Base-by-base conservation (phyloP, 345 rosid genomes). In the Populus nigra region DNA sequence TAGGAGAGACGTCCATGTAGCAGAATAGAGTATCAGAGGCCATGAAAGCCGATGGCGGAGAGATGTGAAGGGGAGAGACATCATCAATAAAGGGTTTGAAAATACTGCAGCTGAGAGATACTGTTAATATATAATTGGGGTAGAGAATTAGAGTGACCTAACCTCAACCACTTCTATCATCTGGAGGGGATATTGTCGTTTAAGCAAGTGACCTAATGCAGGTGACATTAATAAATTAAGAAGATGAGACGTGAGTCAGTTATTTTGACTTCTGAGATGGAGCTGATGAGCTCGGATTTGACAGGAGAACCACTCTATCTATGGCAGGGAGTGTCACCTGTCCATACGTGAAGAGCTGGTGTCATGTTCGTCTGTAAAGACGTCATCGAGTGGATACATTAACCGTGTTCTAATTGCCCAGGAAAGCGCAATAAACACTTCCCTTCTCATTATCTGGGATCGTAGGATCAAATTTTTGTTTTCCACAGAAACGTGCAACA, bases 11-110 rank as follows among this genome's bases (percentile, higher is more conserved):
- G 98, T 95, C 99, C 97, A 93, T 8, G 88, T 82, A 66, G 83
- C 88, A 41, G 97, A 97, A 80, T 90, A 91, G 65, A 93, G 80
- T 38, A 93, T 79, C 17, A 89, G 71, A 5, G 97, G 97, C 86
- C 89, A 73, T 20, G 84, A 29, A 86, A 89, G 53, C 23, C 84
- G 81, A 53, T 70, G 86, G 82, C 85, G 79, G 6, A 84, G 76
- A 69, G 88, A 79, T 18, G 81, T 38, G 31, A 82, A 38, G 25
- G 74, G 17, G 75, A 80, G 70, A 23, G 80, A 65, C 88, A 83
- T 84, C 11, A 0, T 63, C 18, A 3, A 11, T 2, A 8, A 39
- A n/a, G 23, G 25, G 18, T 62, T 61, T 16, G 22, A 35, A 29
- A 49, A 45, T 49, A 17, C n/a, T 10, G 10, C 17, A 43, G 17